phyloP scores from a whole-genome alignment of 1,139 yeast genomes.

The Scheffersomyces segobiensis region DNA sequence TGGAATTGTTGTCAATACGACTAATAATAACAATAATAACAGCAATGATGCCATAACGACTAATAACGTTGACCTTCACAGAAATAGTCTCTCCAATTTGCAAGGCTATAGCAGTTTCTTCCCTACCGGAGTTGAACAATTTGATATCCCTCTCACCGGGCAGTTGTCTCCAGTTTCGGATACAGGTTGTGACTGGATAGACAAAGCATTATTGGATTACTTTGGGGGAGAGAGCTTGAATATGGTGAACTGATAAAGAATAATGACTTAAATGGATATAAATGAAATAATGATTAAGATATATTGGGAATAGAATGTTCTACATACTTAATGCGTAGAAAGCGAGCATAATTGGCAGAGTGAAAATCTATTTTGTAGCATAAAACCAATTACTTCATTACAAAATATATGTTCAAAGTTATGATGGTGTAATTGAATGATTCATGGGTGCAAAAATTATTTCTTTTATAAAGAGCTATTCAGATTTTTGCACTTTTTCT shows the following conservation, averaged over 20 bases:
- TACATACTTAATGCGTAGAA: not conserved
- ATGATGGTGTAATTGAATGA: no score
- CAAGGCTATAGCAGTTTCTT: not conserved
- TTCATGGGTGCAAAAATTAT: no score
- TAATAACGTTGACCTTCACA: not conserved
- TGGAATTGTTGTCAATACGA: not conserved
- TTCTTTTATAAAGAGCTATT: no score
- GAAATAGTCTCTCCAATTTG: not conserved
- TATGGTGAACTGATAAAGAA: not conserved
- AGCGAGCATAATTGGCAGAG: not conserved
- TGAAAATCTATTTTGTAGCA: not conserved
- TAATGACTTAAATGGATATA: not conserved
- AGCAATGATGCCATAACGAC: not conserved
- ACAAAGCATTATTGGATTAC: conserved; percentile 30
- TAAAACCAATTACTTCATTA: not conserved
- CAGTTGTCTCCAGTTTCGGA: conserved; percentile 40
- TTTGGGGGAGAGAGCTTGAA: conserved; percentile 12
- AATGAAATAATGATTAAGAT: not conserved
- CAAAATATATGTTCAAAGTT: no score
- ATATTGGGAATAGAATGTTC: not conserved
- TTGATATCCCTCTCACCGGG: not conserved
- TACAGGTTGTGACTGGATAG: conserved; percentile 57
- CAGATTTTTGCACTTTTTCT: no score
- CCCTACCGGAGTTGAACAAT: not conserved
- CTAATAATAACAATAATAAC: not conserved